A percentile compares a stretch with the other conserved stretches of the same genome.
phyloP scores from a whole-genome alignment of 371 early-diverging fungal genomes.

The Amoeboradix gromovi region DNA sequence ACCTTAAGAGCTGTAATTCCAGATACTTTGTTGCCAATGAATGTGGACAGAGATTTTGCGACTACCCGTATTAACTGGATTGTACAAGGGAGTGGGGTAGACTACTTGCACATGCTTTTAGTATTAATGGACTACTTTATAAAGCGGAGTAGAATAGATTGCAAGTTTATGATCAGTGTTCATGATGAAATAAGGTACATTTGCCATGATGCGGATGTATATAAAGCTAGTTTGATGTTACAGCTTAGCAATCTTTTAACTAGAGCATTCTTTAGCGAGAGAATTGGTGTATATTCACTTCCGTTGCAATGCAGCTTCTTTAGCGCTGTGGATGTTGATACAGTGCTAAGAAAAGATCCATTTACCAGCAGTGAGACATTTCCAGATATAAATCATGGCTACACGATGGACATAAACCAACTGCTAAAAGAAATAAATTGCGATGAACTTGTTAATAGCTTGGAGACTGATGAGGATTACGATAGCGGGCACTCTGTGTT shows the following conservation, averaged over 20 bases:
- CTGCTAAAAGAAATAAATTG: too few species aligned
- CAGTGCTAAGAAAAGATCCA: conserved; percentile 75
- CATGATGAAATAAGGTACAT: conserved; percentile 86
- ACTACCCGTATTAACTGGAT: conserved; percentile 86
- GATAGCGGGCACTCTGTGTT: too few species aligned
- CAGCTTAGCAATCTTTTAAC: conserved; percentile 83
- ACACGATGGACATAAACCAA: too few species aligned
- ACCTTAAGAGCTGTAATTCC: conserved; percentile 60
- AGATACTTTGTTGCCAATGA: conserved; percentile 36
- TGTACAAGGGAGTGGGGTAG: conserved; percentile 94
- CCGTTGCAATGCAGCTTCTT: conserved; percentile 73
- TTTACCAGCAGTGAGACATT: too few species aligned
- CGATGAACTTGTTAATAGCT: too few species aligned
- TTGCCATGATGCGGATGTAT: conserved; percentile 36
- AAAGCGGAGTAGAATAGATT: conserved; percentile 36
- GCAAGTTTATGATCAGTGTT: conserved; percentile 66
- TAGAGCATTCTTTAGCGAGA: conserved; percentile 51
- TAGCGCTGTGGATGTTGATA: conserved; percentile 75
- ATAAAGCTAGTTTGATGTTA: conserved; percentile 49
- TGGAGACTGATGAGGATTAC: too few species aligned
- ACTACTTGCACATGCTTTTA: conserved; percentile 76
- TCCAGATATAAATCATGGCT: too few species aligned
- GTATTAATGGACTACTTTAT: conserved; percentile 61
- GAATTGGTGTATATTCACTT: conserved; percentile 51
- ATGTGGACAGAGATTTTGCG: conserved; percentile 33